A percentile compares a stretch with the other conserved stretches of the same genome.
Conservation (phyloP, 768 basidiomycete genomes). For the Rhodotorula paludigena region DNA sequence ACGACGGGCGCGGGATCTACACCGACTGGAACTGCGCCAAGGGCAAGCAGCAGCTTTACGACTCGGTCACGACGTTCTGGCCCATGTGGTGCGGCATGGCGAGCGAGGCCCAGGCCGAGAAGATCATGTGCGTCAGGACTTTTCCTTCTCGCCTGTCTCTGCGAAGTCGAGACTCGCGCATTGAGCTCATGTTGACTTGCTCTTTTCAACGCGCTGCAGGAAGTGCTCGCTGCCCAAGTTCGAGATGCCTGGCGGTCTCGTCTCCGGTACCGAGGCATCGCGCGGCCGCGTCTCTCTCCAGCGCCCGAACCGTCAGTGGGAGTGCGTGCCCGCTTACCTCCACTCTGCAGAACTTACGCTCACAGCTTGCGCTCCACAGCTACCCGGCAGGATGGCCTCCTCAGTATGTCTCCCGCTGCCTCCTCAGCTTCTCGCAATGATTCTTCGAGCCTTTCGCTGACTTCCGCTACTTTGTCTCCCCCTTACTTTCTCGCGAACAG, state of each 20-base stretch:
- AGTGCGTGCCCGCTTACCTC: slow-evolving; percentile 47
- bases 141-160: neutral
- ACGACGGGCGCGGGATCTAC: slow-evolving; percentile 87
- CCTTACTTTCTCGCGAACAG: neutral
- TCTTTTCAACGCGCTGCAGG: slow-evolving; percentile 53
- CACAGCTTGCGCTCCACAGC: slow-evolving; percentile 26
- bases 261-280: slow-evolving; percentile 93
- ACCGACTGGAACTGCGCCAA: slow-evolving; percentile 93
- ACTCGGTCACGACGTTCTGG: slow-evolving; percentile 96
- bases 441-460: slow-evolving; percentile 28
- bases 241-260: slow-evolving; percentile 89
- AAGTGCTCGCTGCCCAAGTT: slow-evolving; percentile 86
- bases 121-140: slow-evolving; percentile 69
- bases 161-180: neutral
- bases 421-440: accelerated
- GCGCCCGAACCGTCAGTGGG: slow-evolving; percentile 97
- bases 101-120: slow-evolving; percentile 89
- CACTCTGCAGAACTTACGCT: neutral
- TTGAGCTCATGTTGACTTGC: slow-evolving; percentile 13
- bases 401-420: slow-evolving; percentile 9
- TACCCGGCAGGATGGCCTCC: slow-evolving; percentile 67
- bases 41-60: slow-evolving; percentile 86
- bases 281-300: slow-evolving; percentile 92
- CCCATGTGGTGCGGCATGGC: slow-evolving; percentile 96
- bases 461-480: slow-evolving; percentile 2